Evolutionary conservation across 2,329 filamentous ascomycete genomes (phyloP).

Genomic region (Neurospora crassa): DNA sequence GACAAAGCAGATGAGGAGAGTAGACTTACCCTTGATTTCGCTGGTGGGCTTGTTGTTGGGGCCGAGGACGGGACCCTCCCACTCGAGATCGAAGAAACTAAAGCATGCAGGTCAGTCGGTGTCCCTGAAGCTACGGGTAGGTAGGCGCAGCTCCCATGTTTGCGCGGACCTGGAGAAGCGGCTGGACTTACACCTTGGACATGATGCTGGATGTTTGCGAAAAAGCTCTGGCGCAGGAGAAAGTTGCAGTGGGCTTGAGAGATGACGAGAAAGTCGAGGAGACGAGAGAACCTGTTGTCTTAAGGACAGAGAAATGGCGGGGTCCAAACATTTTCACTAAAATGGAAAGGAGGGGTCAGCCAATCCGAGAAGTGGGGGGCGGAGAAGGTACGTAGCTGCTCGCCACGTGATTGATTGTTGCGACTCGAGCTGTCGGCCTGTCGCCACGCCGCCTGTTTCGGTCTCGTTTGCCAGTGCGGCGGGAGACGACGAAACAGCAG

Average conservation of each 20-base stretch:
- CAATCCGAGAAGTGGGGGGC: conserved; percentile 13
- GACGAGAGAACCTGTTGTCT: conserved; percentile 19
- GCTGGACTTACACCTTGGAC: conserved; percentile 57
- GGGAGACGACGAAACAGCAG: neutral
- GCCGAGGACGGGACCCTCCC: conserved; percentile 63
- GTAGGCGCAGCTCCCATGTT: conserved; percentile 5
- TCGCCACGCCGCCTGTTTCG: neutral
- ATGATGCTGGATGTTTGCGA: conserved; percentile 50
- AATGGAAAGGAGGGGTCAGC: conserved; percentile 16
- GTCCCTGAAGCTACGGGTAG: neutral
- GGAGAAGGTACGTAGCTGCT: conserved; percentile 8
- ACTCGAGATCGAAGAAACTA: conserved; percentile 64
- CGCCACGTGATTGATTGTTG: neutral
- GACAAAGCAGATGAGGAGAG: conserved; percentile 1
- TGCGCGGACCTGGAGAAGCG: neutral
- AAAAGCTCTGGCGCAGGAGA: conserved; percentile 23
- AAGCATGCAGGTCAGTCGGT: conserved; percentile 7
- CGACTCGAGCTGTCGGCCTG: neutral
- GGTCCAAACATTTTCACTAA: conserved; percentile 27
- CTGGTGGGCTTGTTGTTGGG: conserved; percentile 45
- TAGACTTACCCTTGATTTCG: conserved; percentile 47
- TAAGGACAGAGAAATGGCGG: conserved; percentile 25
- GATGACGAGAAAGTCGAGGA: conserved; percentile 25
- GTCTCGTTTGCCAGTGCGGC: neutral
- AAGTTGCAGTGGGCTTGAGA: conserved; percentile 26